Conservation (phyloP, 2,329 filamentous ascomycete genomes). For the Fusarium subtropicale region DNA sequence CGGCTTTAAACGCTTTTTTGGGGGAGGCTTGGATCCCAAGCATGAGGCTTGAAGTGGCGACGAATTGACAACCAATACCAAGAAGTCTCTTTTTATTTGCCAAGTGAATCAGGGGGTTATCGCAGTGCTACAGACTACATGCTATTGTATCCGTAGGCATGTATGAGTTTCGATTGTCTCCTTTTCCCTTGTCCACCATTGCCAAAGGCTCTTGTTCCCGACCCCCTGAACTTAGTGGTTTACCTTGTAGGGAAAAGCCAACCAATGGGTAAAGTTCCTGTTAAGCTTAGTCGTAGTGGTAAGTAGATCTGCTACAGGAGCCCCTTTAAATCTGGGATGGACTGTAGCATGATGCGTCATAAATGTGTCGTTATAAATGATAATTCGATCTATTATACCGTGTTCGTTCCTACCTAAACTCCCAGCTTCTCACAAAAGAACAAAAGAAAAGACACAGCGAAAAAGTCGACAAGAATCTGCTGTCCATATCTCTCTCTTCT, state of each 20-base stretch:
- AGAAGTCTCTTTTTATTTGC: background rate
- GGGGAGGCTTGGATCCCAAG: background rate
- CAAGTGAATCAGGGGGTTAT: constrained; percentile 31
- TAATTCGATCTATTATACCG: background rate
- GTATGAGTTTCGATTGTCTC: constrained; percentile 6
- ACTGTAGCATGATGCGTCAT: constrained; percentile 6
- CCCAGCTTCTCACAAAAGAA: background rate
- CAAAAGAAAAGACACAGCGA: background rate
- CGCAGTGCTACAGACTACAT: background rate
- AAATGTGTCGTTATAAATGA: background rate
- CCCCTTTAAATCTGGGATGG: constrained; percentile 5
- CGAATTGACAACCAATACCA: constrained; percentile 7
- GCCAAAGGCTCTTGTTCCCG: background rate
- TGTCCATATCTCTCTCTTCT: constrained; percentile 1
- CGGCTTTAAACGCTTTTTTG: constrained; percentile 28
- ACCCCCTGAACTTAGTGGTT: constrained; percentile 10
- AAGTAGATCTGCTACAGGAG: constrained; percentile 9
- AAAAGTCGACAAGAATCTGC: background rate
- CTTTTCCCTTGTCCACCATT: constrained; percentile 10
- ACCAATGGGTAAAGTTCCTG: constrained; percentile 20
- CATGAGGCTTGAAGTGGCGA: constrained; percentile 1
- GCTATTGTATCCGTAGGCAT: background rate
- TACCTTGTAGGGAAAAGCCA: background rate
- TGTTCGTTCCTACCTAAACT: background rate
- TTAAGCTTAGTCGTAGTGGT: background rate